Base-by-base conservation (phyloP, 108 stramenopile genomes). In the Ochromonas danica region DNA sequence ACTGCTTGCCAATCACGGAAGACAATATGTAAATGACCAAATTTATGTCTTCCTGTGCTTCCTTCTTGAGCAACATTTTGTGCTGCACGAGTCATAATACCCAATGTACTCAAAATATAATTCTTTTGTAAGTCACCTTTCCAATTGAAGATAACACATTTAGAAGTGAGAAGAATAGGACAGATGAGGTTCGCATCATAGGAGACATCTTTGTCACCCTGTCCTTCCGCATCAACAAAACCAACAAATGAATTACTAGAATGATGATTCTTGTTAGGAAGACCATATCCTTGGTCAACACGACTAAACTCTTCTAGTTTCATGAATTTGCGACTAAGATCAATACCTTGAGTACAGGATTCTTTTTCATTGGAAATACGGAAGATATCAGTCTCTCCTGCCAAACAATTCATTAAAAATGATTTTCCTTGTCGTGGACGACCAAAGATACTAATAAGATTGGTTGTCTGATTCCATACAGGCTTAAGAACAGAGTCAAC, bases 121-220 rank as follows among this genome's bases (percentile, higher is more conserved):
- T 84, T 81, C 22, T 39, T 81, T 78, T 86, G 85, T 30, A 86
- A 61, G 43, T 67, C 71, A 84, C 84, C 85, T 62, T 82, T 85
- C 85, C 85, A 86, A 62, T 86, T 86, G 78, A 86, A 85, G 25
- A 86, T 28, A 10, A 86, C 85, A 79, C 85, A 86, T 38, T 81
- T 81, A 22, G 79, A 71, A 30, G 84, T 41, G n/a, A 84, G 81
- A 33, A 86, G 79, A 39, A 83, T 82, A n/a, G 85, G 82, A n/a
- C 79, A 83, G 70, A 84, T 84, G 27, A 86, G 80, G 30, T 81
- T 70, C 0, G 85, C 85, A 42, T 86, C 85, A 82, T 86, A 85
- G 1, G 82, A 36, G 25, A 82, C 82, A 79, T 86, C 85, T 27
- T 84, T 62, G 33, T 86, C 85, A 1, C 85, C 85, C 71, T 86